phyloP scores from a whole-genome alignment of 768 basidiomycete species.

The Lyophyllum atratum region DNA sequence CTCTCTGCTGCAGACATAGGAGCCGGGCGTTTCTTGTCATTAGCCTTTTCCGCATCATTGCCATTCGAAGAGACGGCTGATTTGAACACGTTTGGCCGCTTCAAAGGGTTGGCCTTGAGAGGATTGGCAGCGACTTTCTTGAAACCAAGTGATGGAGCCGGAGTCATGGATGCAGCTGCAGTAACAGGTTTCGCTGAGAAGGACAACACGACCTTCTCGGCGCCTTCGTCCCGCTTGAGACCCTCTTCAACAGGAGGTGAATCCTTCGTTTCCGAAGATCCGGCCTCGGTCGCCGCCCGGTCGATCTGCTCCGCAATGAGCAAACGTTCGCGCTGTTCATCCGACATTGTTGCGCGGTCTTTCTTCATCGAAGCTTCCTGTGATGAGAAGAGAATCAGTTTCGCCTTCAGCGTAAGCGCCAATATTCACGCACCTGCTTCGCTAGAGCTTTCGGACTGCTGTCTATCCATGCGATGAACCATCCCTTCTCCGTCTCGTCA shows the following conservation, averaged over 20 bases:
- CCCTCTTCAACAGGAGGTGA: constrained; percentile 53
- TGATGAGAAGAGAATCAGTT: constrained; percentile 7
- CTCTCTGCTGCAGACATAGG: constrained; percentile 83
- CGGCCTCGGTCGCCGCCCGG: constrained; percentile 62
- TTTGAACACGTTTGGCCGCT: constrained; percentile 79
- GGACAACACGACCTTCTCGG: constrained; percentile 76
- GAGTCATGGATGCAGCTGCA: constrained; percentile 29
- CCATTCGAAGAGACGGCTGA: constrained; percentile 35
- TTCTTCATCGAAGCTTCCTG: constrained; percentile 89
- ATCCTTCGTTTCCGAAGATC: constrained; percentile 34
- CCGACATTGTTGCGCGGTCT: constrained; percentile 87
- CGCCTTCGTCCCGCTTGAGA: constrained; percentile 70
- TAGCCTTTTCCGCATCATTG: constrained; percentile 35
- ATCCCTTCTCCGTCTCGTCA: constrained; percentile 98
- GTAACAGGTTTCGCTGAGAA: constrained; percentile 58
- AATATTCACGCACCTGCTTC: constrained; percentile 62
- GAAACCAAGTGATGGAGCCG: constrained; percentile 40
- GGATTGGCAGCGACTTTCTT: constrained; percentile 68
- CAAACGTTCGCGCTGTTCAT: constrained; percentile 91
- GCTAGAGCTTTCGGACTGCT: constrained; percentile 93
- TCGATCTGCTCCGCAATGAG: constrained; percentile 94
- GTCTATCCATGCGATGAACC: constrained; percentile 98
- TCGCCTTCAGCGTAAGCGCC: neutral
- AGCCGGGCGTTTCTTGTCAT: constrained; percentile 63
- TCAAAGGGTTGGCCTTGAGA: constrained; percentile 68